Evolutionary conservation across 2,329 filamentous ascomycete species (phyloP), one percentile per base, ranked within the genome.

Genomic region (Sodiomyces alkalinus): DNA sequence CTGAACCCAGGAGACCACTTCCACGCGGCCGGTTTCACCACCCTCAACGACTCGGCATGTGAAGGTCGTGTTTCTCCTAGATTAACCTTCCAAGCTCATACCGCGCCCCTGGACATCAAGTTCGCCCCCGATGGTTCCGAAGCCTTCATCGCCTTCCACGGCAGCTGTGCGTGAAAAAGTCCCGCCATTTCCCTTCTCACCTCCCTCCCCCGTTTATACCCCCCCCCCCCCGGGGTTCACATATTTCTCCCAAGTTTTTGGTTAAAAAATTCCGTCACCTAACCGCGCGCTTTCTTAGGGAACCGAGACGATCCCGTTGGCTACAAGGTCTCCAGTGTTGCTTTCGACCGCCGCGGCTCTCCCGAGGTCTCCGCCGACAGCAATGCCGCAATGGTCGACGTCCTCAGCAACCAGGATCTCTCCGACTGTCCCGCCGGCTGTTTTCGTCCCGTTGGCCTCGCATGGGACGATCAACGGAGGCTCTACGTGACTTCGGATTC

Each of bases 31-130:
- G 15, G 12, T 14, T 14, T 5, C 12, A 9, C 12, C 57, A 14
- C 5, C 5, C 7, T n/a, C 4, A 6, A 17, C 9, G 23, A 25
- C 7, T 11, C 7, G 10, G 14, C 14, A 17, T 16, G 21, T 22
- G n/a, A 16, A 4, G 17, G 12, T 38, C 4, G 53, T n/a, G 46
- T 60, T 13, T 36, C 60, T 7, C 64, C 78, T 35, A 35, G 68
- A 3, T 52, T 83, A 15, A 68, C 68, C 4, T 65, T 66, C 41
- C 52, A 55, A 28, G 69, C 72, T 3, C 74, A 80, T 40, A 70
- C 62, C 46, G 73, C 74, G 1, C 75, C 74, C 1, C 51, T 79
- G 4, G 73, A 77, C 38, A 63, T 78, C 36, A 64, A 67, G 33
- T 79, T 79, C 50, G 63, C 65, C 35, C 45, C 53, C 3, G 48